A percentile compares a stretch with the other conserved stretches of the same genome.
Evolutionary conservation across 2,329 filamentous ascomycete species (phyloP).

Genomic region (Microdochium bolleyi): DNA sequence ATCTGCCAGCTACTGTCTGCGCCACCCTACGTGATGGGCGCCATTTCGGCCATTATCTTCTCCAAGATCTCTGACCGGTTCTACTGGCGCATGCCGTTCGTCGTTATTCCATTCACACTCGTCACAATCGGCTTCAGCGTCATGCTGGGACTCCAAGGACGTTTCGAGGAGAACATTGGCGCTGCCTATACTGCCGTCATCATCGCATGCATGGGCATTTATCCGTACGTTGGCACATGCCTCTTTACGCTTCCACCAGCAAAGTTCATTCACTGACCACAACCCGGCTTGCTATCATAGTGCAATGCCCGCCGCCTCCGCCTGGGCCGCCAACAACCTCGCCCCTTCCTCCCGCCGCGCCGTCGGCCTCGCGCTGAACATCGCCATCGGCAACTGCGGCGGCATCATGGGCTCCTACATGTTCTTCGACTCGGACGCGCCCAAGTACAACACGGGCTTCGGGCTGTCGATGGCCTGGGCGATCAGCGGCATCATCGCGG

Average conservation of each 20-base stretch:
- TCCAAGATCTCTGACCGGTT: constrained; percentile 62
- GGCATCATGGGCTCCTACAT: constrained; percentile 31
- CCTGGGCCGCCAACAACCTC: constrained; percentile 64
- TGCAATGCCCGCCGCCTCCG: constrained; percentile 35
- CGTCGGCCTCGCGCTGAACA: constrained; percentile 28
- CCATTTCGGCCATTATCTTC: constrained; percentile 52
- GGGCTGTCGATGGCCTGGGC: constrained; percentile 23
- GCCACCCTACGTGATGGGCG: constrained; percentile 52
- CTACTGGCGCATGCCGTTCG: constrained; percentile 55
- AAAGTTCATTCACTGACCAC: background rate
- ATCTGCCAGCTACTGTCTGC: constrained; percentile 40
- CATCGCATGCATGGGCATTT: constrained; percentile 61
- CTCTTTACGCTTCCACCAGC: background rate
- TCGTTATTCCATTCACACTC: constrained; percentile 50
- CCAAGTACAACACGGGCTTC: constrained; percentile 25
- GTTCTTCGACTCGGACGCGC: constrained; percentile 23
- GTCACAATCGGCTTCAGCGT: constrained; percentile 52
- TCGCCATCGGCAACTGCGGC: constrained; percentile 28
- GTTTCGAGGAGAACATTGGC: constrained; percentile 29
- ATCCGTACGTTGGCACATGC: constrained; percentile 49
- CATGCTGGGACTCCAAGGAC: constrained; percentile 51
- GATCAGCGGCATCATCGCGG: constrained; percentile 15
- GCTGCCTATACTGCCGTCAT: constrained; percentile 62
- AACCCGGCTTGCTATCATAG: constrained; percentile 27
- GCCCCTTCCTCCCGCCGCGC: constrained; percentile 29